These are phyloP conservation scores for Arthrinium puccinioides DNA, from an alignment of 2,329 filamentous ascomycete species.

Conservation along the genomic window DNA sequence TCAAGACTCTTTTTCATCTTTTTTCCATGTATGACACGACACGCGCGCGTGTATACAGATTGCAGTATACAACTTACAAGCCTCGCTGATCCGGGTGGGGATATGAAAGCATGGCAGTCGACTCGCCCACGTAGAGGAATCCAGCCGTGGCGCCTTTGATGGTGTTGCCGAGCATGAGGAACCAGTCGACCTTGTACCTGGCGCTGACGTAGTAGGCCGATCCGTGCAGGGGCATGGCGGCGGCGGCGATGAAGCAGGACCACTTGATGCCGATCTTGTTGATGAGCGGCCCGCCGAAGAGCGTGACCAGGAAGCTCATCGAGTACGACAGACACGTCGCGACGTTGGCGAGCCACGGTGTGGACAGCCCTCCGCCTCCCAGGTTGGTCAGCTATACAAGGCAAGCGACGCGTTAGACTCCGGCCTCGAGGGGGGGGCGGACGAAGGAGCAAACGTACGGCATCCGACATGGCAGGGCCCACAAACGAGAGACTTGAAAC, in stretches of 20 bases:
- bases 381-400: neutral
- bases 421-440: neutral
- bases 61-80: slow-evolving; percentile 14
- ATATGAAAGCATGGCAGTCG: slow-evolving; percentile 28
- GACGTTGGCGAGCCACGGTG: slow-evolving; percentile 1
- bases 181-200: slow-evolving; percentile 20
- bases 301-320: slow-evolving; percentile 1
- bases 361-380: neutral
- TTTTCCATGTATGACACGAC: too few species aligned
- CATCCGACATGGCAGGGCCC: slow-evolving; percentile 1
- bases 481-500: neutral
- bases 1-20: neutral
- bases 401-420: neutral
- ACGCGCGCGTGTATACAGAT: too few species aligned
- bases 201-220: slow-evolving; percentile 26
- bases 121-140: slow-evolving; percentile 26
- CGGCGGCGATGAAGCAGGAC: slow-evolving; percentile 26
- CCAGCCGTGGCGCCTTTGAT: slow-evolving; percentile 12
- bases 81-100: slow-evolving; percentile 24
- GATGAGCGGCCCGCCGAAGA: slow-evolving; percentile 27
- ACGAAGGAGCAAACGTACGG: neutral
- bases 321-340: slow-evolving; percentile 1
- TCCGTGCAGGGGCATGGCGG: slow-evolving; percentile 24
- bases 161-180: slow-evolving; percentile 22
- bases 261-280: slow-evolving; percentile 30